Conservation (phyloP, 2,329 filamentous ascomycete genomes). For the Phoma sp. region DNA sequence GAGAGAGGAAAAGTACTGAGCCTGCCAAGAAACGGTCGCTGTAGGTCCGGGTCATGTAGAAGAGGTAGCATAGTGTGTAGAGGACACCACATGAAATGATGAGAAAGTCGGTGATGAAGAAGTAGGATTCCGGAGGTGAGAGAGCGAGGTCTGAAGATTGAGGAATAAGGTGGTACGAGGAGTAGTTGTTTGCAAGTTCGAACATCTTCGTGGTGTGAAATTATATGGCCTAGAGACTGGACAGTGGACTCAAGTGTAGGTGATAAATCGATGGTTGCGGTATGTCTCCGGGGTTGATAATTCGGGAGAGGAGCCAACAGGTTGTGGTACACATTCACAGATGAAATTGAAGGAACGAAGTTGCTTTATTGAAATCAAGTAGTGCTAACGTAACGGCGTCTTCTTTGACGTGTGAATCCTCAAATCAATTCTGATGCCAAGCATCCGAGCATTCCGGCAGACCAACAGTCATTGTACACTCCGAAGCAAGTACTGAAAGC, state of each 20-base stretch:
- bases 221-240: neutral
- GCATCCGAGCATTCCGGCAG: constrained; percentile 34
- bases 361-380: neutral
- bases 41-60: constrained; percentile 50
- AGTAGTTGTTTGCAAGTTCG: constrained; percentile 39
- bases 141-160: constrained; percentile 58
- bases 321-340: neutral
- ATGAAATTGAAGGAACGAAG: neutral
- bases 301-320: neutral
- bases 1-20: constrained; percentile 38
- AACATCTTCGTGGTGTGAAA: constrained; percentile 31
- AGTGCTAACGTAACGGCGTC: neutral
- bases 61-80: constrained; percentile 52
- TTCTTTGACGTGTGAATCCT: constrained; percentile 15
- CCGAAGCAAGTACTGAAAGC: constrained; percentile 1
- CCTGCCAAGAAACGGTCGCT: constrained; percentile 47
- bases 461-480: neutral
- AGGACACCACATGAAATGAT: constrained; percentile 51
- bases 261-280: constrained; percentile 1
- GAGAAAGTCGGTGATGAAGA: constrained; percentile 52
- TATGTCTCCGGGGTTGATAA: neutral
- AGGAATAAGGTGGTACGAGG: constrained; percentile 59
- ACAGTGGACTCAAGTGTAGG: neutral
- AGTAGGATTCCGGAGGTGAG: constrained; percentile 50
- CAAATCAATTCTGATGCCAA: constrained; percentile 12